A percentile compares a stretch with the other conserved stretches of the same genome.
phyloP scores from a whole-genome alignment of 345 rosid species.

The Firmiana major region DNA sequence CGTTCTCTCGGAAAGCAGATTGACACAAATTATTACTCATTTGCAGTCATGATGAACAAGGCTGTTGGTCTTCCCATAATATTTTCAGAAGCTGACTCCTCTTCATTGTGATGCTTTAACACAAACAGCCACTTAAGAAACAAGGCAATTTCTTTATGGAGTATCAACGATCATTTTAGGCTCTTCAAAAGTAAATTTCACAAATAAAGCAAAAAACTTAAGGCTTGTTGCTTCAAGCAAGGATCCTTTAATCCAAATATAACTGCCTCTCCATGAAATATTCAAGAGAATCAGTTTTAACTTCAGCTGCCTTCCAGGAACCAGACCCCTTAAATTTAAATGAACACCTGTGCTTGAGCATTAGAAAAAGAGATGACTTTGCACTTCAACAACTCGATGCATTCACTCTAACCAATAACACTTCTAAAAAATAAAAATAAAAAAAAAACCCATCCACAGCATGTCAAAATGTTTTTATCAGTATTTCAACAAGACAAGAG shows the following conservation, averaged over 20 bases:
- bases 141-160: constrained; percentile 17
- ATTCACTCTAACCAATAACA: constrained; percentile 42
- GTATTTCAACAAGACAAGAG: constrained; percentile 31
- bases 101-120: constrained; percentile 1
- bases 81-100: constrained; percentile 1
- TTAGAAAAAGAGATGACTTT: constrained; percentile 26
- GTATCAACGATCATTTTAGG: constrained; percentile 13
- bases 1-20: constrained; percentile 14
- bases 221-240: constrained; percentile 12
- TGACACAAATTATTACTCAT: constrained; percentile 4
- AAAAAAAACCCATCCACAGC: constrained; percentile 37
- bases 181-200: constrained; percentile 14
- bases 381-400: constrained; percentile 49
- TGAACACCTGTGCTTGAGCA: constrained; percentile 23
- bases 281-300: constrained; percentile 16
- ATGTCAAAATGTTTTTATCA: constrained; percentile 43
- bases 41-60: constrained; percentile 4
- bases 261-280: constrained; percentile 6
- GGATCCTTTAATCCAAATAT: constrained; percentile 10
- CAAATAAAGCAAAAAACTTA: constrained; percentile 12
- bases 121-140: constrained; percentile 15
- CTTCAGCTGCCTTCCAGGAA: constrained; percentile 25
- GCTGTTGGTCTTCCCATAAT: constrained; percentile 18
- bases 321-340: constrained; percentile 22
- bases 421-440: too few species aligned